Percentiles rank a stretch among this genome's conserved stretches.
Conservation (phyloP, 257 asterid genomes). For the Gardenia jasminoides region DNA sequence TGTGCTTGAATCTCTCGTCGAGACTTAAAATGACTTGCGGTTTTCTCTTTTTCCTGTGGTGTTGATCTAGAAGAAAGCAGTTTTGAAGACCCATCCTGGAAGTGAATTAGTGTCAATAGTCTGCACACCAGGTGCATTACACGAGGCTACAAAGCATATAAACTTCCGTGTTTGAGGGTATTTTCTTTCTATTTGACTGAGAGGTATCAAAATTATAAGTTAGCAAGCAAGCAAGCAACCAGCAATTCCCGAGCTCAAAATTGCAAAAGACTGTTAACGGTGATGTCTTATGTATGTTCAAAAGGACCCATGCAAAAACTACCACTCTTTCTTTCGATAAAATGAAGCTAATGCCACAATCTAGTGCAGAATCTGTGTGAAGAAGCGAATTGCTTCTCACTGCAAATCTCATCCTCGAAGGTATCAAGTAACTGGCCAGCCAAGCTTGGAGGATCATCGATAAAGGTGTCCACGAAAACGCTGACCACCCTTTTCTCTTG, state of each 20-base stretch:
- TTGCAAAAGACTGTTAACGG: constrained; percentile 1
- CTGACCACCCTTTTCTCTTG: constrained; percentile 62
- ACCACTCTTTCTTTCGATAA: neutral
- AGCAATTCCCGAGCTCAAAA: neutral
- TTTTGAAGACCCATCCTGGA: too few relatives aligned
- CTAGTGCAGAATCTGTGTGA: constrained; percentile 63
- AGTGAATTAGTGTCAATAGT: too few relatives aligned
- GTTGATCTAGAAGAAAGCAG: too few relatives aligned
- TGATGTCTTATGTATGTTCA: neutral
- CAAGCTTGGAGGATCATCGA: constrained; percentile 62
- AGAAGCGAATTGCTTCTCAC: constrained; percentile 40
- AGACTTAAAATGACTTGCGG: too few relatives aligned
- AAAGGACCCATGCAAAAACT: neutral
- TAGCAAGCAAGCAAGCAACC: neutral
- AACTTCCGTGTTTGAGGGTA: too few relatives aligned
- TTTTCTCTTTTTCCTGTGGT: too few relatives aligned
- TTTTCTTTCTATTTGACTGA: too few relatives aligned
- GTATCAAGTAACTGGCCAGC: constrained; percentile 72
- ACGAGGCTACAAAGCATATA: too few relatives aligned
- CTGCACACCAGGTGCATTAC: too few relatives aligned
- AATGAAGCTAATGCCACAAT: constrained; percentile 62
- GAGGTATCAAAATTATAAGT: neutral
- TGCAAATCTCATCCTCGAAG: constrained; percentile 52
- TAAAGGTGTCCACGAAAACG: constrained; percentile 61
- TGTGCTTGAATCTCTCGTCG: too few relatives aligned